These are phyloP conservation scores for Cairneyella variabilis DNA, from an alignment of 495 filamentous ascomycete species.

Conservation along the genomic window DNA sequence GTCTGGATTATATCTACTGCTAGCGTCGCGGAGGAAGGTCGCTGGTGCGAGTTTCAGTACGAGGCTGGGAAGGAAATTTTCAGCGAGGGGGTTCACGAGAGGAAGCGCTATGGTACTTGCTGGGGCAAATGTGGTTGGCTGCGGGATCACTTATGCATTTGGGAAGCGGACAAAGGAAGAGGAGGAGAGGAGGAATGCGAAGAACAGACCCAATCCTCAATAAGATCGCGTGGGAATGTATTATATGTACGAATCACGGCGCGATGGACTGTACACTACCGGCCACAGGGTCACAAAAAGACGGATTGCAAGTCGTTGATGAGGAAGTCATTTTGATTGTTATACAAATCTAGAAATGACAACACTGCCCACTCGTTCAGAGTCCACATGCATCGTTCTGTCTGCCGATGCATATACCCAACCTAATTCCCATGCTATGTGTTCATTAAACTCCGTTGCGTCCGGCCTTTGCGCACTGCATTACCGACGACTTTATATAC, in stretches of 20 bases:
- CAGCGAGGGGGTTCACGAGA: slow-evolving; percentile 64
- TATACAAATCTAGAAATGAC: too few species aligned
- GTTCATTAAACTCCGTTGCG: slow-evolving; percentile 6
- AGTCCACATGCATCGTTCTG: too few species aligned
- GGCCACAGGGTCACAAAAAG: not conserved
- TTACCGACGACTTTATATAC: slow-evolving; percentile 17
- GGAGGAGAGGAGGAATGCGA: slow-evolving; percentile 28
- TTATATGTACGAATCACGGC: not conserved
- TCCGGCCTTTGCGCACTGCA: slow-evolving; percentile 14
- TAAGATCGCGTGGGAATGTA: too few species aligned
- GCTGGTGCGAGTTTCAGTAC: slow-evolving; percentile 12
- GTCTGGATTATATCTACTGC: slow-evolving; percentile 77
- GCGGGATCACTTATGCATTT: slow-evolving; percentile 67
- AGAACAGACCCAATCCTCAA: too few species aligned
- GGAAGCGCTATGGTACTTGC: slow-evolving; percentile 69
- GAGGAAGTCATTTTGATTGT: too few species aligned
- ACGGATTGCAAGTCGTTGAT: too few species aligned
- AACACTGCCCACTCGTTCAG: too few species aligned
- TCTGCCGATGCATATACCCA: too few species aligned
- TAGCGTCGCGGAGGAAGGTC: slow-evolving; percentile 57
- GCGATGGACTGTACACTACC: not conserved
- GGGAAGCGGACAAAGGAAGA: slow-evolving; percentile 49
- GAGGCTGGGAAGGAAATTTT: slow-evolving; percentile 55
- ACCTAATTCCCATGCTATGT: too few species aligned
- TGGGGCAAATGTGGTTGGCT: slow-evolving; percentile 62